phyloP scores from a whole-genome alignment of 2,329 filamentous ascomycete species.

The Trichophyton benhamiae region DNA sequence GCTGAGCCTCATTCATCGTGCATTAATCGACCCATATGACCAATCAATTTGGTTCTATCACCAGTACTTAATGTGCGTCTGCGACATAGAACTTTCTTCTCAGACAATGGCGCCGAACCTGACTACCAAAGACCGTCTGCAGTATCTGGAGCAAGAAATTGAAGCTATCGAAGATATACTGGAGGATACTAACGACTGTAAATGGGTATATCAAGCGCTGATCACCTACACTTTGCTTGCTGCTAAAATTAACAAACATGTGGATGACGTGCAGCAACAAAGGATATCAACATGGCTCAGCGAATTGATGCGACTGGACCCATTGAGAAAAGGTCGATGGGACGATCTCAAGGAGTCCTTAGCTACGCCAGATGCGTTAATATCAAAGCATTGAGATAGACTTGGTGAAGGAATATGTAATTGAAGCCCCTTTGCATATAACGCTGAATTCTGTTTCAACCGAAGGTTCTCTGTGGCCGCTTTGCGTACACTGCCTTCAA shows the following conservation, averaged over 20 bases:
- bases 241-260: constrained; percentile 37
- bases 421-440: neutral
- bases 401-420: neutral
- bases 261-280: constrained; percentile 33
- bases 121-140: constrained; percentile 46
- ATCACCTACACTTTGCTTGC: constrained; percentile 59
- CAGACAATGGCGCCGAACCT: constrained; percentile 55
- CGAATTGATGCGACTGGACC: constrained; percentile 58
- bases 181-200: constrained; percentile 57
- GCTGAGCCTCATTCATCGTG: constrained; percentile 60
- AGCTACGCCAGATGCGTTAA: neutral
- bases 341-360: constrained; percentile 49
- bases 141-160: constrained; percentile 59
- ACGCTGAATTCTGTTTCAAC: neutral
- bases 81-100: constrained; percentile 37
- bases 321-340: constrained; percentile 64
- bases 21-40: constrained; percentile 81
- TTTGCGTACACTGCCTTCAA: too few species aligned
- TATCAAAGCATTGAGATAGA: neutral
- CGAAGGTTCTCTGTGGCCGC: too few species aligned
- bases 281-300: constrained; percentile 49
- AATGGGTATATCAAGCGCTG: constrained; percentile 82
- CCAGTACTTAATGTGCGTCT: constrained; percentile 66
- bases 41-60: constrained; percentile 98
- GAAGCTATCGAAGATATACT: constrained; percentile 58